Evolutionary conservation across 2,329 filamentous ascomycete genomes (phyloP), one percentile per base, ranked within the genome.

Genomic region (Bisporella sp.): DNA sequence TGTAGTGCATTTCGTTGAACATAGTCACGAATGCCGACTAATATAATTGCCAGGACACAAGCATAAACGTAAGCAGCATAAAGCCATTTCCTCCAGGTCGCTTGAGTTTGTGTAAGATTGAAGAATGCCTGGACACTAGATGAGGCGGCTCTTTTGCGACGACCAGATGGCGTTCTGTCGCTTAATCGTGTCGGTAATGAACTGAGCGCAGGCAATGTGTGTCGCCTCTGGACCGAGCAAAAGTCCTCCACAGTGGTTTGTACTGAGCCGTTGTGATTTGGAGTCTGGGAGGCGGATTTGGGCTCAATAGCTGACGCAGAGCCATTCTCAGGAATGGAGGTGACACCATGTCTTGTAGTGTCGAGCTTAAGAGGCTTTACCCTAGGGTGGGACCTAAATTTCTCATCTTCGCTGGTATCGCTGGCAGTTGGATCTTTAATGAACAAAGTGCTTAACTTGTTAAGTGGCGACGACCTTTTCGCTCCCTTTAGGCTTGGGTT

Each of bases 51-150:
- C 6, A 84, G 47, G 6, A 95, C 79, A 45, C 81, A 77, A 1
- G 74, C 52, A 65, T 96, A 96, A 13, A 90, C 82, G 62, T 88
- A 93, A 0, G 72, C 67, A 2, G 93, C 89, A 64, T 96, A 97
- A 0, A 86, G 58, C 85, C 89, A 95, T 66, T 91, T 95, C 40
- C 89, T 78, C 8, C 82, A 65, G 5, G 75, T 73, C 1, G 91
- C 91, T 71, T 97, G 87, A 11, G 78, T 74, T 33, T 87, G 79
- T 0, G 92, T 96, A 45, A 97, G 75, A 3, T 85, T 82, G 56
- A 95, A 80, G 62, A 90, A 95, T 1, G 87, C 81, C 31, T 85
- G 79, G 32, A 88, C 68, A 32, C 78, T 82, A 9, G 78, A 73
- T 1, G 85, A 84, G 47, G 81, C 75, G 3, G 79, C 75, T 54